Evolutionary conservation across 108 stramenopile species (phyloP).

Genomic region (Seminavis robusta): DNA sequence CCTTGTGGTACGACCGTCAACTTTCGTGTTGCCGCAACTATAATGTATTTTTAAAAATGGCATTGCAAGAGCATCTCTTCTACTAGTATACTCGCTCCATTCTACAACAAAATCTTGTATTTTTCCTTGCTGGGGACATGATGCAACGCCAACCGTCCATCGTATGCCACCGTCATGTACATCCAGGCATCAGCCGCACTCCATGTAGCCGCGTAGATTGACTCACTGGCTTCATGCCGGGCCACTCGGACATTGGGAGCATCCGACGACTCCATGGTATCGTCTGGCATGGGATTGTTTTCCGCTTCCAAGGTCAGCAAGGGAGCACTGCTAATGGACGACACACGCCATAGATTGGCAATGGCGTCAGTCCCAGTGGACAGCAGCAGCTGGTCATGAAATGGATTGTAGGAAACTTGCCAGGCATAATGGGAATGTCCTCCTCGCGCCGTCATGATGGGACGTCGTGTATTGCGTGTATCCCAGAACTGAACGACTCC

Average conservation of each 20-base stretch:
- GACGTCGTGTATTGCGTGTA: constrained; percentile 52
- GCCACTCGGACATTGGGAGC: constrained; percentile 76
- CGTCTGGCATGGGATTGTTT: constrained; percentile 21
- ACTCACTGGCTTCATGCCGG: constrained; percentile 84
- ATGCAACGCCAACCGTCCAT: constrained; percentile 88
- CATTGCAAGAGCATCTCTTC: neutral
- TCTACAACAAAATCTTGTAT: constrained; percentile 97
- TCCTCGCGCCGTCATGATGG: constrained; percentile 55
- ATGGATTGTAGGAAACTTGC: constrained; percentile 89
- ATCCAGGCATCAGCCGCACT: constrained; percentile 95
- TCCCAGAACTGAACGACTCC: constrained; percentile 97
- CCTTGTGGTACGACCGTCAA: neutral
- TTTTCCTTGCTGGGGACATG: constrained; percentile 98
- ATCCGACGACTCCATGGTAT: constrained; percentile 4
- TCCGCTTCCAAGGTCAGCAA: constrained; percentile 74
- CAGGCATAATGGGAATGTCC: constrained; percentile 91
- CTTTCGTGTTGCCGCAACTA: neutral
- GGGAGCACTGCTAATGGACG: constrained; percentile 92
- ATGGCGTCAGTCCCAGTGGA: constrained; percentile 89
- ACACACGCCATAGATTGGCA: constrained; percentile 94
- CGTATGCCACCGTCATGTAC: constrained; percentile 85
- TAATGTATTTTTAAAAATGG: neutral
- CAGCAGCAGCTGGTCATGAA: constrained; percentile 97
- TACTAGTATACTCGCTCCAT: neutral
- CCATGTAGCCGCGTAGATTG: constrained; percentile 87